Conservation (phyloP, 2,329 filamentous ascomycete species). For the Penicillium expansum region DNA sequence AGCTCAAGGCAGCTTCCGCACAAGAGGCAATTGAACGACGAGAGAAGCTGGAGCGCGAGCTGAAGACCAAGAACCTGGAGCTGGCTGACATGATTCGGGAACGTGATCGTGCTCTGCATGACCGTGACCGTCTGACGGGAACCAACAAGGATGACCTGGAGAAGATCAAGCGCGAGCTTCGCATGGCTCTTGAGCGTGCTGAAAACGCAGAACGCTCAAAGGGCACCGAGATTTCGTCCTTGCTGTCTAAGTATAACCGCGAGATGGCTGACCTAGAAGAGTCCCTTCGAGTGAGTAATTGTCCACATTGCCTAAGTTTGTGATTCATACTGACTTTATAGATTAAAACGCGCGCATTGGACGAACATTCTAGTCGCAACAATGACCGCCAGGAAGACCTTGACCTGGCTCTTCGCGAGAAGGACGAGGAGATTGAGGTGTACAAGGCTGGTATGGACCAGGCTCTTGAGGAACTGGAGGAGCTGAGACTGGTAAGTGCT, state of each 20-base stretch:
- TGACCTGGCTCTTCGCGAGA: conserved; percentile 80
- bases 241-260: conserved; percentile 93
- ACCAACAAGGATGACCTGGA: conserved; percentile 90
- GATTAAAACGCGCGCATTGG: conserved; percentile 81
- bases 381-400: conserved; percentile 81
- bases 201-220: conserved; percentile 92
- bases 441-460: conserved; percentile 99
- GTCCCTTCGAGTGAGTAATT: conserved; percentile 59
- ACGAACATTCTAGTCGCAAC: conserved; percentile 75
- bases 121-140: conserved; percentile 82
- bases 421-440: conserved; percentile 96
- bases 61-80: conserved; percentile 99
- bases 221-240: conserved; percentile 88
- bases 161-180: conserved; percentile 88
- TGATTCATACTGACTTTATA: conserved; percentile 38
- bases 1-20: conserved; percentile 92
- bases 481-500: conserved; percentile 62
- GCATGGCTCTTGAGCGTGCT: conserved; percentile 84
- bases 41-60: conserved; percentile 92
- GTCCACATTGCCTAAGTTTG: background rate
- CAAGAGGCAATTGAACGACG: conserved; percentile 94
- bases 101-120: conserved; percentile 86
- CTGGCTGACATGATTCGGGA: conserved; percentile 98
- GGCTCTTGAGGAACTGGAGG: conserved; percentile 86
- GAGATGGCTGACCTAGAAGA: conserved; percentile 97